Evolutionary conservation across 2,329 filamentous ascomycete species (phyloP).

Genomic region (Paradendryphiella salina): DNA sequence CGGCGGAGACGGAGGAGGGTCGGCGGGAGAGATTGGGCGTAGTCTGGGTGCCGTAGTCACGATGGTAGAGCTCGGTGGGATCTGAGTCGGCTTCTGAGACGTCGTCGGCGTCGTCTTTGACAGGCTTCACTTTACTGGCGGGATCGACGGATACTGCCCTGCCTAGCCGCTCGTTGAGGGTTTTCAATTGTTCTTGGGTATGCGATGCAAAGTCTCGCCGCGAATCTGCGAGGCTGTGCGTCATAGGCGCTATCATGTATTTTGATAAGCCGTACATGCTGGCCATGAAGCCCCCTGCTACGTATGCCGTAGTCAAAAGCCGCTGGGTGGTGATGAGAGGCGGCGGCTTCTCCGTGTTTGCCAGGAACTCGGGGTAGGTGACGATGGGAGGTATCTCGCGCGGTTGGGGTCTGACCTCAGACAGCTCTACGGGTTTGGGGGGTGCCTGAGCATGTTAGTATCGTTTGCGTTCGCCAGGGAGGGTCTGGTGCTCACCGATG

Average conservation of each 20-base stretch:
- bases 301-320: slow-evolving; percentile 61
- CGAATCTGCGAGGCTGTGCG: slow-evolving; percentile 56
- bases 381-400: slow-evolving; percentile 63
- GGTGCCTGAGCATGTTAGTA: slow-evolving; percentile 25
- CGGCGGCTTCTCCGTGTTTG: slow-evolving; percentile 61
- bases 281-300: slow-evolving; percentile 58
- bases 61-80: slow-evolving; percentile 78
- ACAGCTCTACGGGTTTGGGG: slow-evolving; percentile 15
- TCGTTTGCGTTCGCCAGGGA: background rate
- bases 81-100: slow-evolving; percentile 59
- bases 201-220: slow-evolving; percentile 62
- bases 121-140: slow-evolving; percentile 34
- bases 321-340: slow-evolving; percentile 62
- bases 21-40: slow-evolving; percentile 56
- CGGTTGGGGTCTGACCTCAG: slow-evolving; percentile 24
- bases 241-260: slow-evolving; percentile 67
- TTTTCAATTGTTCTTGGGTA: slow-evolving; percentile 55
- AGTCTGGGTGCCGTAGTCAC: slow-evolving; percentile 79
- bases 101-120: slow-evolving; percentile 41
- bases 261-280: slow-evolving; percentile 71
- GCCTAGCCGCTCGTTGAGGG: slow-evolving; percentile 62
- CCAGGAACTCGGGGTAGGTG: slow-evolving; percentile 68
- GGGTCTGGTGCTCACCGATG: slow-evolving; percentile 26
- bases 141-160: slow-evolving; percentile 66
- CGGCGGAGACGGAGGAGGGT: slow-evolving; percentile 30